Conservation (phyloP, 2,329 filamentous ascomycete species). For the Ophiocordyceps sinensis region DNA sequence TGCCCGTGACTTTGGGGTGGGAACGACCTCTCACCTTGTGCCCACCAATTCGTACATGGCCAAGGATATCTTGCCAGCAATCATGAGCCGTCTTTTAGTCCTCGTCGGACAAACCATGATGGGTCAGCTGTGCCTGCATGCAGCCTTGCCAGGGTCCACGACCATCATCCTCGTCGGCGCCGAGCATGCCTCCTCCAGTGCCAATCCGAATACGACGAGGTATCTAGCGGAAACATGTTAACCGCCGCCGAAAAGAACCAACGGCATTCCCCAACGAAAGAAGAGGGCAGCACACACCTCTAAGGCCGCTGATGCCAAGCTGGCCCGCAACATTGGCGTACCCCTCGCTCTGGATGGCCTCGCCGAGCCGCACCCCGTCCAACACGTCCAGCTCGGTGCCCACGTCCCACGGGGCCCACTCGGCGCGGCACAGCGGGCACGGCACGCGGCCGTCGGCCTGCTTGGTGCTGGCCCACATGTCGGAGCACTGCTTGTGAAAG, state of each 20-base stretch:
- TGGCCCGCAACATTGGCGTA: constrained; percentile 49
- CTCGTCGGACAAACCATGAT: no score
- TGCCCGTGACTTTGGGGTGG: no score
- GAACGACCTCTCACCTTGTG: no score
- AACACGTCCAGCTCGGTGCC: constrained; percentile 20
- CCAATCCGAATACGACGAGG: constrained; percentile 4
- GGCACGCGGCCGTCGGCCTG: constrained; percentile 30
- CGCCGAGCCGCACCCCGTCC: constrained; percentile 26
- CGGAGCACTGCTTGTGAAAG: constrained; percentile 37
- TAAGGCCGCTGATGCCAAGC: constrained; percentile 37
- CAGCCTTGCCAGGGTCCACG: not conserved
- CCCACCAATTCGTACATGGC: no score
- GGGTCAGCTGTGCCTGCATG: no score
- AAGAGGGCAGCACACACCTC: constrained; percentile 24
- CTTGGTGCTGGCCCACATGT: constrained; percentile 33
- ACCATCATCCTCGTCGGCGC: not conserved
- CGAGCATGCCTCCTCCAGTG: not conserved
- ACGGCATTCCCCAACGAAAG: not conserved
- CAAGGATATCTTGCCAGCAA: no score
- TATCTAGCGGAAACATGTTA: constrained; percentile 2
- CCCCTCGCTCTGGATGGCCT: constrained; percentile 30
- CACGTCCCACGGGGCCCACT: constrained; percentile 23
- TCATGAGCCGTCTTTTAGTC: no score
- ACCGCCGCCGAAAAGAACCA: not conserved
- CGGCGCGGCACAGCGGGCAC: constrained; percentile 46